Percentiles rank a stretch among this genome's conserved stretches.
phyloP scores from a whole-genome alignment of 306 rosid species.

The Trifolium pratense region DNA sequence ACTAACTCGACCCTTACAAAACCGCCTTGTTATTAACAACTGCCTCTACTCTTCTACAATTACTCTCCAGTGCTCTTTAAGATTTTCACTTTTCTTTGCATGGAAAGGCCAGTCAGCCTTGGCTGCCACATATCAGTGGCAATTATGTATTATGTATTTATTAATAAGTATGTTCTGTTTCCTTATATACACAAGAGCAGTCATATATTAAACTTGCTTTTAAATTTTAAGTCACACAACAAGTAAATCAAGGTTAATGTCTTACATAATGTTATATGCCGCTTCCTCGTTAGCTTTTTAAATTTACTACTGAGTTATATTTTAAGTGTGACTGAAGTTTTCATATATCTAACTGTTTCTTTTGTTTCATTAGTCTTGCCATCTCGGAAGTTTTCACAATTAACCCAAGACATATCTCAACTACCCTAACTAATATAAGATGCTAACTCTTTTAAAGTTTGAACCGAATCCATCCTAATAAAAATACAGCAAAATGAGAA shows the following conservation, averaged over 20 bases:
- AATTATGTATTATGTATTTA: constrained; percentile 28
- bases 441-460: background rate
- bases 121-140: constrained; percentile 14
- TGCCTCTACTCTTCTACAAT: constrained; percentile 5
- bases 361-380: constrained; percentile 5
- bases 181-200: constrained; percentile 26
- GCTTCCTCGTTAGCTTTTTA: background rate
- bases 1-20: too few species aligned
- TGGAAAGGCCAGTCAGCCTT: constrained; percentile 12
- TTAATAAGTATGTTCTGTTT: background rate
- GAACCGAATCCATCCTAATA: constrained; percentile 3
- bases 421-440: constrained; percentile 21
- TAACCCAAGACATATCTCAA: constrained; percentile 17
- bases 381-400: constrained; percentile 12
- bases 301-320: constrained; percentile 5
- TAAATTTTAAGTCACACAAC: constrained; percentile 20
- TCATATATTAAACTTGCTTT: constrained; percentile 3
- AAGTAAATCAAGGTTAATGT: constrained; percentile 2
- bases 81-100: constrained; percentile 17
- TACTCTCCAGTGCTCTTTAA: background rate
- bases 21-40: too few species aligned
- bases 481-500: background rate
- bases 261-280: constrained; percentile 8
- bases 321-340: constrained; percentile 2
- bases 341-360: constrained; percentile 1